Base-by-base conservation (phyloP, 257 asterid genomes). In the Fraxinus excelsior region DNA sequence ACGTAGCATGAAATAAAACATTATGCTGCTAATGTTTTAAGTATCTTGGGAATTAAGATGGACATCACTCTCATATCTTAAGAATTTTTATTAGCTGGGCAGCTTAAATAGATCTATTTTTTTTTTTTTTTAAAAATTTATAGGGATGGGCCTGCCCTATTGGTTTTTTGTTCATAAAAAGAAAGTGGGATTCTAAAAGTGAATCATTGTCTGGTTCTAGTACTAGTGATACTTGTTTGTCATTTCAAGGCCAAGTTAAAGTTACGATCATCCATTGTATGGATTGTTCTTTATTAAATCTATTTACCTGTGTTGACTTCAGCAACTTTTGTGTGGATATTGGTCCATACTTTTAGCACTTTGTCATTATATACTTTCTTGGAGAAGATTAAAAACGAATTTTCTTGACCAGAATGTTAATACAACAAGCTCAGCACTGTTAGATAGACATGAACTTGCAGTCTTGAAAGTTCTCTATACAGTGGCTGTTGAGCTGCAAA, bases 171-270 rank as follows among this genome's bases (percentile, higher is more conserved):
- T 35, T 25, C 16, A 16, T 67, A 62, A 46, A 44, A 26, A 56
- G 72, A 64, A 64, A 35, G 23, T 78, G 74, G 40, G 34, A 40
- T 26, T 67, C 25, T 81, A 78, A 38, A 76, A 62, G 13, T 71
- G 9, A 67, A 28, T 21, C 31, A 72, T 26, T 46, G 68, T 56
- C 28, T 71, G 40, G 32, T 62, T 71, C 5, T 32, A 49, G 68
- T 62, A 2, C 68, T 62, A 62, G 19, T 62, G 67, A 60, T 34
- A 62, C 68, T 26, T 56, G 66, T 56, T 56, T 62, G 1, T 26
- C 14, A 1, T 62, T 62, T 62, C 68, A 62, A 62, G 7, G 18
- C 31, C 34, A 62, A 62, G 68, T 56, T 56, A 62, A 62, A 25
- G 34, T 62, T 62, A 62, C 8, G 68, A 25, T 40, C 16, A 62